These are phyloP conservation scores for Vigna hirtella DNA, from an alignment of 306 rosid genomes.

Conservation along the genomic window DNA sequence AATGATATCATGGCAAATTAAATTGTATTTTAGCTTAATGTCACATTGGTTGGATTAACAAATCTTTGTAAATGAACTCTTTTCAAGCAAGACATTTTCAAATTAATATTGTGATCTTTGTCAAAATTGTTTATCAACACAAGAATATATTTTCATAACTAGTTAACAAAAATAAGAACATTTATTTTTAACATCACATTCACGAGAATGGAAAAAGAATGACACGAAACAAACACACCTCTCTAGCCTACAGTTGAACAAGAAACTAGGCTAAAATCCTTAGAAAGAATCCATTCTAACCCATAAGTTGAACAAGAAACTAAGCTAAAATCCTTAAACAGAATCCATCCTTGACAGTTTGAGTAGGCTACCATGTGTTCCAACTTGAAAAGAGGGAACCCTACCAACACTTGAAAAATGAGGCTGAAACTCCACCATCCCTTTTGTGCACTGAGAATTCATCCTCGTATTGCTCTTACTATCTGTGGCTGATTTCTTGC, in stretches of 20 bases:
- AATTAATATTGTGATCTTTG: too few relatives aligned
- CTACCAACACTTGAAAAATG: conserved; percentile 44
- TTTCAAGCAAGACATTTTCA: too few relatives aligned
- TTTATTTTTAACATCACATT: too few relatives aligned
- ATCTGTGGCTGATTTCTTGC: conserved; percentile 31
- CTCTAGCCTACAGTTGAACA: neutral
- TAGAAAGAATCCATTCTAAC: conserved; percentile 15
- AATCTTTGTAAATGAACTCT: too few relatives aligned
- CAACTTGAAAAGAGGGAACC: conserved; percentile 31
- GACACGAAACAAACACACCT: too few relatives aligned
- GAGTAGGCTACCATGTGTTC: conserved; percentile 17
- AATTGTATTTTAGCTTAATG: too few relatives aligned
- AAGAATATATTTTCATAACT: too few relatives aligned
- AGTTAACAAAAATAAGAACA: too few relatives aligned
- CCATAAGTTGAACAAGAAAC: conserved; percentile 2
- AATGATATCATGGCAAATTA: too few relatives aligned
- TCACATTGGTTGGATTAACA: too few relatives aligned
- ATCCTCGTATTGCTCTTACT: neutral
- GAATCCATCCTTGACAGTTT: conserved; percentile 8
- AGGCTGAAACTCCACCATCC: conserved; percentile 35
- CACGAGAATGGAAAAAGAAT: too few relatives aligned
- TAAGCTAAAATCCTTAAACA: conserved; percentile 6
- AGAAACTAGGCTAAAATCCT: conserved; percentile 9
- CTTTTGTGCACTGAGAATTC: neutral
- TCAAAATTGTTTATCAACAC: too few relatives aligned